Conservation (phyloP, 306 rosid species). For the Dryas octopetala region DNA sequence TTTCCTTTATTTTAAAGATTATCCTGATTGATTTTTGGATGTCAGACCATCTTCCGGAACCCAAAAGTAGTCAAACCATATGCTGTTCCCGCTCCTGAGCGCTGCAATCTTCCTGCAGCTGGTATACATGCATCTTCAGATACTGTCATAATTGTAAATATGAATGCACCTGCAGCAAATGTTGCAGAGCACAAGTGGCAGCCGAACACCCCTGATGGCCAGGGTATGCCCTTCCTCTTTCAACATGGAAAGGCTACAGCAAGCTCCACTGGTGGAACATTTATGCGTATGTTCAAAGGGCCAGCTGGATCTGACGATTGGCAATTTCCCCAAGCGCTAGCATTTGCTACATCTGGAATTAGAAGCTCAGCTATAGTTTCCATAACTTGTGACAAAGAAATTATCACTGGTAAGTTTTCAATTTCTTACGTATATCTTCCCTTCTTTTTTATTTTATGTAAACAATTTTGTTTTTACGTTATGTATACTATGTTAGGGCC, state of each 20-base stretch:
- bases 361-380: constrained; percentile 81
- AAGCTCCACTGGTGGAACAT: constrained; percentile 71
- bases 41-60: constrained; percentile 91
- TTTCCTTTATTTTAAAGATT: neutral
- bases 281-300: constrained; percentile 85
- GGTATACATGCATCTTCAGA: constrained; percentile 87
- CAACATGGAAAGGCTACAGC: constrained; percentile 70
- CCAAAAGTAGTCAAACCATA: constrained; percentile 81
- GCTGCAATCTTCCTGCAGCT: constrained; percentile 95
- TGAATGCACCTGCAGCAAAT: constrained; percentile 87
- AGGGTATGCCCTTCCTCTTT: constrained; percentile 94
- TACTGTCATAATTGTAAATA: constrained; percentile 70
- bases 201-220: constrained; percentile 97
- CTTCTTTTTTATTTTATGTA: neutral
- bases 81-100: constrained; percentile 73
- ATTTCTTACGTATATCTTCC: neutral
- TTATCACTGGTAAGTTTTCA: constrained; percentile 70
- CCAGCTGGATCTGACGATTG: constrained; percentile 71
- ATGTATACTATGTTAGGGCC: too few species aligned
- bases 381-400: constrained; percentile 79
- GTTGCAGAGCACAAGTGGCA: constrained; percentile 97
- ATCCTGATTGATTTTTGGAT: constrained; percentile 20
- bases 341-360: constrained; percentile 84
- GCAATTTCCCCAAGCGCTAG: constrained; percentile 83
- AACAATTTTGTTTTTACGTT: constrained; percentile 9